A percentile compares a stretch with the other conserved stretches of the same genome.
Conservation (phyloP, 2,329 filamentous ascomycete genomes). For the Bipolaris zeicola region DNA sequence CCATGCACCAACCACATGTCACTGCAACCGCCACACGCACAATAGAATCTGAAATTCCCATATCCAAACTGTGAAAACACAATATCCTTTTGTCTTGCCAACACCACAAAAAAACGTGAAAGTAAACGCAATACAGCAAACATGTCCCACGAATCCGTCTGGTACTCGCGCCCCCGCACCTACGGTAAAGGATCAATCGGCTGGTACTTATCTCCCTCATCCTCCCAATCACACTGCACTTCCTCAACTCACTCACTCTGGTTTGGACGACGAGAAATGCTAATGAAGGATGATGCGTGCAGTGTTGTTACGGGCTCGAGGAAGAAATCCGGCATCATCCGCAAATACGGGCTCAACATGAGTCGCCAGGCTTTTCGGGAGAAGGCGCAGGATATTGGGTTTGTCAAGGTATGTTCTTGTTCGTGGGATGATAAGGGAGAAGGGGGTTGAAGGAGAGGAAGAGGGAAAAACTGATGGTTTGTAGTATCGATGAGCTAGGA, state of each 20-base stretch:
- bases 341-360: conserved; percentile 95
- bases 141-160: conserved; percentile 62
- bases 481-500: background rate
- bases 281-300: too few relatives aligned
- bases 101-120: too few relatives aligned
- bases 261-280: too few relatives aligned
- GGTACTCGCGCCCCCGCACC: conserved; percentile 94
- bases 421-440: background rate
- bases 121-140: too few relatives aligned
- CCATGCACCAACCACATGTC: background rate
- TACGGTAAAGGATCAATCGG: conserved; percentile 93
- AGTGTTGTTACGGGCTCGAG: conserved; percentile 38
- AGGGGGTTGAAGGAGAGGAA: background rate
- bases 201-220: conserved; percentile 65
- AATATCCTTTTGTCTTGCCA: too few relatives aligned
- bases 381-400: conserved; percentile 69
- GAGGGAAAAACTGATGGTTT: background rate
- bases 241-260: too few relatives aligned
- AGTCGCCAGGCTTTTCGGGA: conserved; percentile 71
- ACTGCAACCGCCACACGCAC: background rate
- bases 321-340: conserved; percentile 83
- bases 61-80: too few relatives aligned
- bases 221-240: too few relatives aligned
- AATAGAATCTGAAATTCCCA: background rate
- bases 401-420: conserved; percentile 62